Conservation (phyloP, 2,329 filamentous ascomycete species). For the Cercospora brassicicola region DNA sequence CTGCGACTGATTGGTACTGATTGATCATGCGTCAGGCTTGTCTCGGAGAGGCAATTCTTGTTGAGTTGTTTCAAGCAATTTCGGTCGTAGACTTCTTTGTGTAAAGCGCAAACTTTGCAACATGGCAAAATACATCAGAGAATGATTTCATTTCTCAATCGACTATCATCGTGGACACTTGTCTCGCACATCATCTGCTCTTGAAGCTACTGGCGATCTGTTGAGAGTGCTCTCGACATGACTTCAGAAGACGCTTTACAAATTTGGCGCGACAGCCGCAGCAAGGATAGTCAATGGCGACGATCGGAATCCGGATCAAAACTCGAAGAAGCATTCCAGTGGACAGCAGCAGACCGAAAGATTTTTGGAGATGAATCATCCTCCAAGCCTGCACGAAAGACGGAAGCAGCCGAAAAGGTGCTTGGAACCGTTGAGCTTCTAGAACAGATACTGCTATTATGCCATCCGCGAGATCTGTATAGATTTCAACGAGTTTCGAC, state of each 20-base stretch:
- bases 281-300: too few species aligned
- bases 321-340: background rate
- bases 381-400: background rate
- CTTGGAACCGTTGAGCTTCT: background rate
- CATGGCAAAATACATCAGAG: background rate
- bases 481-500: background rate
- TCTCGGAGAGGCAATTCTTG: slow-evolving; percentile 3
- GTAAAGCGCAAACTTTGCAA: background rate
- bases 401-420: background rate
- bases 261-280: background rate
- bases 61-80: background rate
- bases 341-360: too few species aligned
- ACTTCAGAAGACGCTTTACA: background rate
- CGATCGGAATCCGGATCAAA: background rate
- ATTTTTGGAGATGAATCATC: too few species aligned
- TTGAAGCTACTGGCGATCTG: background rate
- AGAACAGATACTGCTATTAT: background rate
- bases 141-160: background rate
- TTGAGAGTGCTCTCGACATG: background rate
- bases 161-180: too few species aligned
- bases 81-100: background rate
- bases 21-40: background rate
- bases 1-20: background rate
- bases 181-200: background rate
- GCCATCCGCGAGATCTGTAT: background rate